Base-by-base conservation (phyloP, 2,329 filamentous ascomycete species). In the Arthroderma uncinatum region DNA sequence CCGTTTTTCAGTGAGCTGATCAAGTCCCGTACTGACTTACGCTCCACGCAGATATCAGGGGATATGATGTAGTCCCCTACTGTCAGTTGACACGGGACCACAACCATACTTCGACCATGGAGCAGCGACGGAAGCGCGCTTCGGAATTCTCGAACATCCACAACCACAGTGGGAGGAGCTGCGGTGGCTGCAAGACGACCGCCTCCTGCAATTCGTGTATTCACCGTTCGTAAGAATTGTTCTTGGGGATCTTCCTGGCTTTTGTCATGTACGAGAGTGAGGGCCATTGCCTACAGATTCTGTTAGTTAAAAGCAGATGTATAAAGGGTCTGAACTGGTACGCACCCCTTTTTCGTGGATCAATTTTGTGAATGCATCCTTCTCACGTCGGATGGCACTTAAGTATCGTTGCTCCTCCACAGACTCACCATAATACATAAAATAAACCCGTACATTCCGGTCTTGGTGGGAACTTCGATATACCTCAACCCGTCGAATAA, bases 341-440 rank as follows among this genome's bases (percentile, higher is more conserved):
- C 72, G 65, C 70, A 78, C 76, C 47, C 89, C 89, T 59, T 92
- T 88, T 74, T 98, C 93, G 64, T 89, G 90, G 75, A 98, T 97
- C 30, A 97, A 79, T 61, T 86, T 89, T 2, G 92, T 95, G 66
- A 98, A 98, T 1, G 91, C 85, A 68, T 98, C 93, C 70, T 98
- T 98, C 69, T 98, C 93, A 58, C 89, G 82, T n/a, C 93, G 82
- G 2, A 97, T 89, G 0, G 86, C 83, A 21, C 89, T 89, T 2
- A 97, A 80, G 67, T 96, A 97, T 23, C 88, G 83, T 70, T 97
- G 92, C 70, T 98, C 93, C 72, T 98, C 92, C 1, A 97, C 91
- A 0, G 90, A 96, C 2, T 87, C 87, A 34, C 89, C 86, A 62
- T 98, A 98, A 74, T 95, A 97, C 77, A 97, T 83, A 70, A 97